phyloP scores from a whole-genome alignment of 805 yeast species.

The Kluyveromyces nonfermentans region DNA sequence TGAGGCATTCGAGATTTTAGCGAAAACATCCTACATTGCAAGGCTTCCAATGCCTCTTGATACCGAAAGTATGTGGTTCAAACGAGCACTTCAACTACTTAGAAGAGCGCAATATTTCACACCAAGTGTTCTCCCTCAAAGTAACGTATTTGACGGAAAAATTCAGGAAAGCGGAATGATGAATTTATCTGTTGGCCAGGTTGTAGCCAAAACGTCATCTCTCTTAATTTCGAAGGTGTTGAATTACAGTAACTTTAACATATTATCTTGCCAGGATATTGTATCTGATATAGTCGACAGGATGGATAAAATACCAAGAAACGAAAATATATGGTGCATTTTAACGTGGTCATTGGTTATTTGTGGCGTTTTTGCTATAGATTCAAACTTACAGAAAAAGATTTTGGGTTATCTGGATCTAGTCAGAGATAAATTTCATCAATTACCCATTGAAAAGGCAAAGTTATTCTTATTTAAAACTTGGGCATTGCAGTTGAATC shows the following conservation, averaged over 20 bases:
- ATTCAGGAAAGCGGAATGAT: slow-evolving; percentile 7
- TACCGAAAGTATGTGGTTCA: slow-evolving; percentile 7
- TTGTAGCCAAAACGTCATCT: slow-evolving; percentile 11
- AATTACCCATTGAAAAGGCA: slow-evolving; percentile 5
- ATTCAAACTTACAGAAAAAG: slow-evolving; percentile 4
- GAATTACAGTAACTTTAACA: slow-evolving; percentile 5
- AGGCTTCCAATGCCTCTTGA: slow-evolving; percentile 12
- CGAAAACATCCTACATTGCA: slow-evolving; percentile 30
- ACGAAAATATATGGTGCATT: slow-evolving; percentile 11
- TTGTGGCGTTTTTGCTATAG: slow-evolving; percentile 9
- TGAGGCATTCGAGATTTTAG: slow-evolving; percentile 29
- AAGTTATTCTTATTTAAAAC: slow-evolving; percentile 7
- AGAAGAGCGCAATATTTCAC: slow-evolving; percentile 10
- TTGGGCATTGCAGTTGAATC: slow-evolving; percentile 6
- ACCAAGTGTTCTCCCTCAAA: slow-evolving; percentile 4
- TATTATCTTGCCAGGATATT: slow-evolving; percentile 5
- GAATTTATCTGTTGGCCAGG: slow-evolving; percentile 8
- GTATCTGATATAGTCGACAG: slow-evolving; percentile 9
- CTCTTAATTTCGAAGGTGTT: slow-evolving; percentile 9
- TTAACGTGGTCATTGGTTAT: slow-evolving; percentile 10
- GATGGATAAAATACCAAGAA: slow-evolving; percentile 7
- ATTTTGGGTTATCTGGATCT: slow-evolving; percentile 6
- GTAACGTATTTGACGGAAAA: slow-evolving; percentile 2
- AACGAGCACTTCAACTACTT: slow-evolving; percentile 7
- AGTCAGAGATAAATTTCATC: slow-evolving; percentile 9